Evolutionary conservation across 1,284 basidiomycete genomes (phyloP).

Genomic region (Austropuccinia psidii): DNA sequence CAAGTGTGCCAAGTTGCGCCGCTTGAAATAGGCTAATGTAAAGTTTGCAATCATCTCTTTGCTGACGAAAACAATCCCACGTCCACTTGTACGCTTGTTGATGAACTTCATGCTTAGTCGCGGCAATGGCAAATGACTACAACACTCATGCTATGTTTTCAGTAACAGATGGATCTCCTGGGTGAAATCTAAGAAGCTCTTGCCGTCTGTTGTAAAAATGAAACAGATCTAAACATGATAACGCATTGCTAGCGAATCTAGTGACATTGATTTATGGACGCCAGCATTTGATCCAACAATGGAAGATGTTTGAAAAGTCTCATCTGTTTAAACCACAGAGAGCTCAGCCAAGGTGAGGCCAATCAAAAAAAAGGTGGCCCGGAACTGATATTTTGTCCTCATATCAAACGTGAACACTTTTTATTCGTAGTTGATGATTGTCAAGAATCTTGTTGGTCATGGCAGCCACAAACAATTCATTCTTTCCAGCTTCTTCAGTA

Average conservation of each 20-base stretch:
- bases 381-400: conserved; percentile 92
- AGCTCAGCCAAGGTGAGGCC: conserved; percentile 89
- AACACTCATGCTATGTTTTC: conserved; percentile 64
- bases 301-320: conserved; percentile 86
- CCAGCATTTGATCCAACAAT: conserved; percentile 81
- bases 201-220: conserved; percentile 89
- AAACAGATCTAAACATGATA: conserved; percentile 92
- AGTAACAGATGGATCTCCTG: conserved; percentile 58
- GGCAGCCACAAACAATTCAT: conserved; percentile 72
- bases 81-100: conserved; percentile 80
- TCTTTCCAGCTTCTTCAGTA: conserved; percentile 66
- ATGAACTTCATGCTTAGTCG: conserved; percentile 77
- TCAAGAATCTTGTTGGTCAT: conserved; percentile 87
- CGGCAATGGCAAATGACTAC: conserved; percentile 70
- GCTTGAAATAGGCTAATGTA: conserved; percentile 81
- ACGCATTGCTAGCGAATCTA: conserved; percentile 79
- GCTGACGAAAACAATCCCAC: conserved; percentile 82
- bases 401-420: conserved; percentile 91
- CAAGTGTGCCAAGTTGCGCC: conserved; percentile 6
- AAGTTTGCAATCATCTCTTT: conserved; percentile 70
- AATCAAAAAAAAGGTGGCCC: conserved; percentile 89
- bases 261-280: conserved; percentile 87
- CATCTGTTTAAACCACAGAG: conserved; percentile 86
- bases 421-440: conserved; percentile 91
- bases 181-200: conserved; percentile 66